phyloP scores from a whole-genome alignment of 768 basidiomycete species.

The Albatrellus ellisii region DNA sequence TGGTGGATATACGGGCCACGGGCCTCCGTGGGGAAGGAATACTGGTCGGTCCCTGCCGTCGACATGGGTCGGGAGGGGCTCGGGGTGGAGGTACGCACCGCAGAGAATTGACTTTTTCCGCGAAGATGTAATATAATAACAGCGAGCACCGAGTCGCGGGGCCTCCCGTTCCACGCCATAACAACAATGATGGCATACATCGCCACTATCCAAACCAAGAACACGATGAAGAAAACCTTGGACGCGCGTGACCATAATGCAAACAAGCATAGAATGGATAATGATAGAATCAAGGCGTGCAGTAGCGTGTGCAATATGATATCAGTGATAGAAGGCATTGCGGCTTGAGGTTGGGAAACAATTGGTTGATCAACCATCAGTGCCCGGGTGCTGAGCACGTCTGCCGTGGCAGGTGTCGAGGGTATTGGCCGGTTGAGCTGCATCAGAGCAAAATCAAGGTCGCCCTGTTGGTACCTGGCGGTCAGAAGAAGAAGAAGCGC shows the following conservation, averaged over 20 bases:
- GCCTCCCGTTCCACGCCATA: conserved; percentile 46
- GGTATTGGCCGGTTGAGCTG: conserved; percentile 34
- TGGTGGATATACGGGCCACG: conserved; percentile 58
- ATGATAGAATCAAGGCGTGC: conserved; percentile 44
- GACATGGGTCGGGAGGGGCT: conserved; percentile 28
- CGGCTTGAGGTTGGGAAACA: conserved; percentile 17
- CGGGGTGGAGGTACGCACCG: conserved; percentile 21
- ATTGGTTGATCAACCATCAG: conserved; percentile 16
- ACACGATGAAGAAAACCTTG: conserved; percentile 43
- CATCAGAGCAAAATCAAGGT: conserved; percentile 56
- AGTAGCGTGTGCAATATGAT: conserved; percentile 36
- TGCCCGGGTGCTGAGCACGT: conserved; percentile 29
- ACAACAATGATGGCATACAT: conserved; percentile 43
- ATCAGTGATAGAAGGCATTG: conserved; percentile 25
- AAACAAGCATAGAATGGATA: conserved; percentile 42
- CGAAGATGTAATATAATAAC: conserved; percentile 34
- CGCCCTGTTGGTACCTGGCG: conserved; percentile 34
- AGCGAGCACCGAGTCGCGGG: conserved; percentile 44
- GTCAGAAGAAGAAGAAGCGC: not conserved
- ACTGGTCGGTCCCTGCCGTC: conserved; percentile 27
- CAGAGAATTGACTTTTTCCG: conserved; percentile 15
- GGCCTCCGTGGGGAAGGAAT: conserved; percentile 28
- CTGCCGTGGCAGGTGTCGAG: conserved; percentile 40
- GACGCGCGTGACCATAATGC: conserved; percentile 47
- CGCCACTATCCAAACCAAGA: conserved; percentile 44